phyloP scores from a whole-genome alignment of 2,329 filamentous ascomycete species.

The Phaeosphaeriaceae sp. region DNA sequence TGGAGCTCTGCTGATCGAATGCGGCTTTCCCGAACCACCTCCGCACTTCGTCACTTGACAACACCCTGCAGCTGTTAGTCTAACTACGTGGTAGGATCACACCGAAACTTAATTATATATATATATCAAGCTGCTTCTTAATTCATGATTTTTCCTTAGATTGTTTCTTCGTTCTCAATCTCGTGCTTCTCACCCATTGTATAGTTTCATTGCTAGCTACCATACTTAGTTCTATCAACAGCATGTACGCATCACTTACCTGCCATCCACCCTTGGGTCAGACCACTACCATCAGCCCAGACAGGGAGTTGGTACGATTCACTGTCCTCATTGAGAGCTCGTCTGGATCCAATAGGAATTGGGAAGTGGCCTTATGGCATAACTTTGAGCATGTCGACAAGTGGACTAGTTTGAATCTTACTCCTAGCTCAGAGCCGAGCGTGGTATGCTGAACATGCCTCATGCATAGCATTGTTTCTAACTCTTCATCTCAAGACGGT shows the following conservation, averaged over 20 bases:
- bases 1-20: constrained; percentile 6
- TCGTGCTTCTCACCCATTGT: not conserved
- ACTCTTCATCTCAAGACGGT: constrained; percentile 27
- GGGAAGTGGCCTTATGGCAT: constrained; percentile 80
- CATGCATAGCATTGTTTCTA: not conserved
- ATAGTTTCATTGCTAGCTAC: not conserved
- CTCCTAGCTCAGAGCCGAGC: constrained; percentile 42
- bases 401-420: constrained; percentile 66
- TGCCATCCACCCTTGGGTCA: constrained; percentile 78
- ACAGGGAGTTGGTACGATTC: constrained; percentile 60
- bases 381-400: constrained; percentile 62
- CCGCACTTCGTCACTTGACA: constrained; percentile 32
- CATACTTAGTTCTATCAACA: not conserved
- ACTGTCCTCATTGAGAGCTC: constrained; percentile 74
- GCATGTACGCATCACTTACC: constrained; percentile 61
- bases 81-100: no score
- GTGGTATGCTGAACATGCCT: constrained; percentile 24
- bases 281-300: constrained; percentile 65
- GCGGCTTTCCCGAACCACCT: constrained; percentile 30
- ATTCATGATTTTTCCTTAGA: not conserved
- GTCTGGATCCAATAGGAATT: constrained; percentile 60
- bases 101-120: no score
- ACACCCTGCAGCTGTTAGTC: constrained; percentile 9
- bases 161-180: not conserved
- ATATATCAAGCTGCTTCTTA: no score